phyloP scores from a whole-genome alignment of 495 filamentous ascomycete species.

The Podospora didyma region DNA sequence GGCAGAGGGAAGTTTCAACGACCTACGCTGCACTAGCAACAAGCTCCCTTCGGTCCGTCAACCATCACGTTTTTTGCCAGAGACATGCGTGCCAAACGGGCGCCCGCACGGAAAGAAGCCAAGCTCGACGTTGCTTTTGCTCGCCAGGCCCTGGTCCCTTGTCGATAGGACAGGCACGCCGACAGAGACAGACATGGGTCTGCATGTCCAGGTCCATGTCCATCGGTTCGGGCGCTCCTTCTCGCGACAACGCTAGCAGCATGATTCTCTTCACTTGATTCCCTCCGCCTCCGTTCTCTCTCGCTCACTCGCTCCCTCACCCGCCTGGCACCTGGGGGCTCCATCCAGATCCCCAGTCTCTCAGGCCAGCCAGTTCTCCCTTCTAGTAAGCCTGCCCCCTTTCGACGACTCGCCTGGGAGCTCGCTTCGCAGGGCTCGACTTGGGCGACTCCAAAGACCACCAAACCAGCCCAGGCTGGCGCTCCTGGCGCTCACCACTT shows the following conservation, averaged over 20 bases:
- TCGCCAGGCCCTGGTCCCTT: conserved; percentile 8
- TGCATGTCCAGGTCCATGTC: conserved; percentile 3
- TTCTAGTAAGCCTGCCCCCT: not conserved
- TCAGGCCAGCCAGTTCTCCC: not conserved
- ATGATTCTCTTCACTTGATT: conserved; percentile 8
- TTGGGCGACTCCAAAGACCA: no score
- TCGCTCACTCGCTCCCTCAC: not conserved
- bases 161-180: not conserved
- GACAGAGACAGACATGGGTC: not conserved
- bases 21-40: no score
- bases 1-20: no score
- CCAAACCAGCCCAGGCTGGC: no score
- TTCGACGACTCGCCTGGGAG: not conserved
- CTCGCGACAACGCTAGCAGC: conserved; percentile 12
- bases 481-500: no score
- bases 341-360: not conserved
- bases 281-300: not conserved
- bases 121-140: conserved; percentile 3
- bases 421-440: no score
- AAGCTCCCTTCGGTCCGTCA: not conserved
- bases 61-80: not conserved
- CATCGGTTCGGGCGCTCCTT: conserved; percentile 4
- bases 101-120: not conserved
- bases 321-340: no score
- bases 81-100: not conserved